Percentiles rank a stretch among this genome's conserved stretches.
These are phyloP conservation scores for Beauveria scarabaeidicola DNA, from an alignment of 2,329 filamentous ascomycete species.

Conservation along the genomic window DNA sequence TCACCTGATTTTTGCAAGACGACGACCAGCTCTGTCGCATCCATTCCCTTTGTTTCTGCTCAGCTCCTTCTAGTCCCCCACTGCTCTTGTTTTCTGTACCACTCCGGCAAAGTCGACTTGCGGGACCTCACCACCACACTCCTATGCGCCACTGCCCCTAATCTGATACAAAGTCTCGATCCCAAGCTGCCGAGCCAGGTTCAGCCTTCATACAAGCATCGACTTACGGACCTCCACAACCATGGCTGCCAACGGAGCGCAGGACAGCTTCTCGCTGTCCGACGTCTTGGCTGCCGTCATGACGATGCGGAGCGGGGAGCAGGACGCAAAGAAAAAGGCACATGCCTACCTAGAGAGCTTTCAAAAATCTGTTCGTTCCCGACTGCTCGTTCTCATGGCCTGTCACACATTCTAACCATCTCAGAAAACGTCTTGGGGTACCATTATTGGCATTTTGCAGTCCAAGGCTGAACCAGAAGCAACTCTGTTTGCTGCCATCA, in stretches of 20 bases:
- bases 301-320: slow-evolving; percentile 82
- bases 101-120: neutral
- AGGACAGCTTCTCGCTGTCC: slow-evolving; percentile 65
- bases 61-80: too few species aligned
- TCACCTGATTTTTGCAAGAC: neutral
- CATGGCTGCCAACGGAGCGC: slow-evolving; percentile 60
- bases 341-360: slow-evolving; percentile 89
- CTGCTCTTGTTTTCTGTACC: neutral
- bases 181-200: neutral
- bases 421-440: slow-evolving; percentile 84
- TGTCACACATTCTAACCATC: slow-evolving; percentile 14
- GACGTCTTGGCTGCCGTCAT: slow-evolving; percentile 77
- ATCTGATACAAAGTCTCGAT: neutral
- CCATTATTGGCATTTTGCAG: slow-evolving; percentile 78
- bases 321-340: slow-evolving; percentile 77
- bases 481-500: slow-evolving; percentile 92
- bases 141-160: neutral
- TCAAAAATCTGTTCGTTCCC: slow-evolving; percentile 77
- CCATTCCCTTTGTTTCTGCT: neutral
- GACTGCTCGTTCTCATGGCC: neutral
- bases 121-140: neutral
- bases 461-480: slow-evolving; percentile 73
- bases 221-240: slow-evolving; percentile 14
- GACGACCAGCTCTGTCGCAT: slow-evolving; percentile 1
- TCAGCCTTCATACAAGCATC: neutral